phyloP scores from a whole-genome alignment of 768 basidiomycete genomes.

The Nidularia pulvinata region DNA sequence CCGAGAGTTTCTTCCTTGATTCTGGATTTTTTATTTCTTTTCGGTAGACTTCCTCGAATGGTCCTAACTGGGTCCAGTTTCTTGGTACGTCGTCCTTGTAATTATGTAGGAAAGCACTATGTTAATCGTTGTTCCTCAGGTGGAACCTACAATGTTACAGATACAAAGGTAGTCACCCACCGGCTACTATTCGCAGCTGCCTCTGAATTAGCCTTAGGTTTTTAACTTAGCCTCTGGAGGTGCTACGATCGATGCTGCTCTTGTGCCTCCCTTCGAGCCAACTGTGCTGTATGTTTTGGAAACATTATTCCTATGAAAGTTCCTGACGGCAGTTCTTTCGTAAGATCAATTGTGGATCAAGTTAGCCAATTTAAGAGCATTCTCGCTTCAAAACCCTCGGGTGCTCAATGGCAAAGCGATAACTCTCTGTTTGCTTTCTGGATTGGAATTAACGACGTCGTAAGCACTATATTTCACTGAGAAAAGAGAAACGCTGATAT shows the following conservation, averaged over 20 bases:
- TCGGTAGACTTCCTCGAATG: slow-evolving; percentile 54
- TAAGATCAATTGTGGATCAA: slow-evolving; percentile 53
- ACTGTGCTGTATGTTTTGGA: slow-evolving; percentile 1
- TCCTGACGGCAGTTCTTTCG: background rate
- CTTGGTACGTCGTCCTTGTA: slow-evolving; percentile 31
- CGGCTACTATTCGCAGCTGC: background rate
- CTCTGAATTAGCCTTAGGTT: slow-evolving; percentile 15
- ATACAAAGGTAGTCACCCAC: slow-evolving; percentile 33
- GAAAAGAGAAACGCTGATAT: background rate
- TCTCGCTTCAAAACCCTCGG: slow-evolving; percentile 38
- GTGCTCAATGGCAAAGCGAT: slow-evolving; percentile 47
- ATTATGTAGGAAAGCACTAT: background rate
- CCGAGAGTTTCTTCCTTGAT: background rate
- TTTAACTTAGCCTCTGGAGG: slow-evolving; percentile 58
- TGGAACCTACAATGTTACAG: slow-evolving; percentile 53
- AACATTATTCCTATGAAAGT: background rate
- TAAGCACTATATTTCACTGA: slow-evolving; percentile 19
- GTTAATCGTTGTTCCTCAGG: slow-evolving; percentile 21
- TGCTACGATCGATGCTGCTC: slow-evolving; percentile 53
- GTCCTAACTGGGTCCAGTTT: slow-evolving; percentile 61
- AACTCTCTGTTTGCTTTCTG: slow-evolving; percentile 61
- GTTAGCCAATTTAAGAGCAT: slow-evolving; percentile 49
- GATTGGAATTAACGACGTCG: slow-evolving; percentile 70
- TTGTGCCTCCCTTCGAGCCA: slow-evolving; percentile 39
- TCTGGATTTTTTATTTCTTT: no score